Evolutionary conservation across 192 early-diverging fungal genomes (phyloP).

Genomic region (Gonapodya sp.): DNA sequence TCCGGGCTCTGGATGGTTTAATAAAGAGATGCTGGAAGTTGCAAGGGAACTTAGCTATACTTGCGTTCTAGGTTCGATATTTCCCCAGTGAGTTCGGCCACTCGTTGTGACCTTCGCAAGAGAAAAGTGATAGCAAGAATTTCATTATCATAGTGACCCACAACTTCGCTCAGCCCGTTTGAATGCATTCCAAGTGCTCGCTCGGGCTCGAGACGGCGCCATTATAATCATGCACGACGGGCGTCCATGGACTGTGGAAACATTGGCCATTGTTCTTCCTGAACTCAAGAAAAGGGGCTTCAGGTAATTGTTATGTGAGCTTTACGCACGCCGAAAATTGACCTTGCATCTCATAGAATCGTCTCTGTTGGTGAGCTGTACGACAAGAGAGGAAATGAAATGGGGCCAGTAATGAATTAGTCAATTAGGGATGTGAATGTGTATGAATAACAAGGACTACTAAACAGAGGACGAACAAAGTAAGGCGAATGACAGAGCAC

Average conservation of each 20-base stretch:
- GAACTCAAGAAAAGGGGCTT: not conserved
- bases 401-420: not conserved
- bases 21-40: not conserved
- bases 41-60: not conserved
- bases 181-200: not conserved
- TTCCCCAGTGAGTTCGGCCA: not conserved
- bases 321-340: no score
- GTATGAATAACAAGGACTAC: no score
- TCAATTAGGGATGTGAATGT: no score
- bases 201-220: not conserved
- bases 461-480: no score
- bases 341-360: no score
- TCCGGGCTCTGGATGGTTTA: not conserved
- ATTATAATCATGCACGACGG: slow-evolving; percentile 6
- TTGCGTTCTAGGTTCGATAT: not conserved
- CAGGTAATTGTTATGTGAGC: no score
- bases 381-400: not conserved
- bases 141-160: not conserved
- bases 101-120: not conserved
- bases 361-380: not conserved
- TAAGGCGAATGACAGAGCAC: not conserved
- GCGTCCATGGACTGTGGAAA: not conserved
- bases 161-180: not conserved
- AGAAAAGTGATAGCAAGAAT: not conserved
- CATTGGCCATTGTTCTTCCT: not conserved